phyloP scores from a whole-genome alignment of 176 grass and related monocot species.

The Rhynchospora breviuscula region DNA sequence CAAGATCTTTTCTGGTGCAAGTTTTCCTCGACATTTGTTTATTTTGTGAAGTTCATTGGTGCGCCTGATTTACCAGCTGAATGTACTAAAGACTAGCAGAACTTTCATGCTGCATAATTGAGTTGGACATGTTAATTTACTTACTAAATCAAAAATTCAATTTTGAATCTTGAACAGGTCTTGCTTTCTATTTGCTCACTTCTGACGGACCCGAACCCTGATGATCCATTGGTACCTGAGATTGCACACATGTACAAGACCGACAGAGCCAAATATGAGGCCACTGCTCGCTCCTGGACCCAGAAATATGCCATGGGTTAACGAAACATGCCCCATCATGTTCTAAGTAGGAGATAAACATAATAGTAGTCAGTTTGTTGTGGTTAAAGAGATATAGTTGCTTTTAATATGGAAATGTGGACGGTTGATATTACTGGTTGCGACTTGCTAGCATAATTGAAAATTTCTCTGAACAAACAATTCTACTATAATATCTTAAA shows the following conservation, averaged over 20 bases:
- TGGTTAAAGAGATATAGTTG: slow-evolving; percentile 15
- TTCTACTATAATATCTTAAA: neutral
- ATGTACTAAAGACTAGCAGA: neutral
- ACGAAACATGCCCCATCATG: neutral
- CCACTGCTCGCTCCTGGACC: slow-evolving; percentile 33
- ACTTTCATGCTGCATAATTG: neutral
- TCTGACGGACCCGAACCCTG: slow-evolving; percentile 38
- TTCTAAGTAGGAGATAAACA: neutral
- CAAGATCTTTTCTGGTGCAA: neutral
- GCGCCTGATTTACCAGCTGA: neutral
- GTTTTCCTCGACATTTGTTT: neutral
- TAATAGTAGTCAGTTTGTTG: slow-evolving; percentile 6
- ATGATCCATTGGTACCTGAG: slow-evolving; percentile 39
- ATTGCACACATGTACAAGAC: slow-evolving; percentile 46
- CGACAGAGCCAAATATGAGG: slow-evolving; percentile 34
- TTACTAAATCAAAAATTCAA: neutral
- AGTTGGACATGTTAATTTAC: neutral
- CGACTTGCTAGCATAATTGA: neutral
- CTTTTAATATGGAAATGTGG: neutral
- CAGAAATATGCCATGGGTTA: slow-evolving; percentile 41
- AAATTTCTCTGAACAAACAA: slow-evolving; percentile 4
- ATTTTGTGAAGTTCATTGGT: no score
- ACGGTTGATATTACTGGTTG: neutral
- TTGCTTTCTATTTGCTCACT: slow-evolving; percentile 36
- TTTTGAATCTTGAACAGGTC: slow-evolving; percentile 11